phyloP scores from a whole-genome alignment of 441 rosid species.

The Codiaeum variegatum region DNA sequence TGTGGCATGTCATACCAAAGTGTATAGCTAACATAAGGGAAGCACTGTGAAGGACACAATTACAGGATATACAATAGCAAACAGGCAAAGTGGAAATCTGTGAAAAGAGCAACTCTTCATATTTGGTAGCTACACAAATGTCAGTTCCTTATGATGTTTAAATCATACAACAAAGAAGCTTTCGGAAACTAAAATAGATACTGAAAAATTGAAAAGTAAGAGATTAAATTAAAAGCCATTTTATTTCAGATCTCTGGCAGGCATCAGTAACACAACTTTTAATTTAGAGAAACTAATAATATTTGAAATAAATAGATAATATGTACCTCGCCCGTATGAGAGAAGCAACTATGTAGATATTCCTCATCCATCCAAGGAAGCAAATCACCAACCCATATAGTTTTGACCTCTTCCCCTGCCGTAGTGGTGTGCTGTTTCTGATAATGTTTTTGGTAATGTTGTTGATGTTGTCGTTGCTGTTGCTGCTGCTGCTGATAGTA shows the following conservation, averaged over 20 bases:
- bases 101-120: neutral
- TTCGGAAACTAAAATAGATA: neutral
- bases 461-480: slow-evolving; percentile 46
- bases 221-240: neutral
- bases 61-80: neutral
- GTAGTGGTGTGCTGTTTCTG: slow-evolving; percentile 40
- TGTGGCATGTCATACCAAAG: neutral
- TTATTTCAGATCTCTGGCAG: neutral
- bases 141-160: neutral
- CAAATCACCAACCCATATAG: slow-evolving; percentile 93
- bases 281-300: no score
- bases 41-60: neutral
- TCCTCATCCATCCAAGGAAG: slow-evolving; percentile 96
- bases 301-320: no score
- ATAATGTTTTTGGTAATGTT: slow-evolving; percentile 24
- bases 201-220: neutral
- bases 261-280: neutral
- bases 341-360: slow-evolving; percentile 73
- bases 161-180: neutral
- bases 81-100: neutral
- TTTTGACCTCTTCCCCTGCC: slow-evolving; percentile 51
- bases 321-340: slow-evolving; percentile 68
- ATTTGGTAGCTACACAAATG: neutral
- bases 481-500: slow-evolving; percentile 40
- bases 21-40: neutral